Evolutionary conservation across 306 rosid species (phyloP), one percentile per base, ranked within the genome.

Genomic region (Prinsepia uniflora): DNA sequence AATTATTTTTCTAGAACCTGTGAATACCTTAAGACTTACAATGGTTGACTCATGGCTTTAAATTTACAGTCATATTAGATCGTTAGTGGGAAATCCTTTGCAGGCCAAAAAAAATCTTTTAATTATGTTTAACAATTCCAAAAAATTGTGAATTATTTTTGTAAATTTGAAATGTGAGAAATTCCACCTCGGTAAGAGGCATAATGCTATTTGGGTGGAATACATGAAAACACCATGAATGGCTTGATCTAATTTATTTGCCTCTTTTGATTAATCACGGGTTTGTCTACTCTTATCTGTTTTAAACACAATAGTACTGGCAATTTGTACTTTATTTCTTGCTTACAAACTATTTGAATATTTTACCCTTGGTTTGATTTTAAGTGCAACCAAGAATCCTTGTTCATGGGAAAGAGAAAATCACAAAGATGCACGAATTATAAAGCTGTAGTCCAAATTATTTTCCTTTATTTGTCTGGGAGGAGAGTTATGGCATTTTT

Each of bases 301-400:
- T 70, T 60, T 41, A 70, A 14, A 47, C 19, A 48, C 49, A 30
- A 17, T 39, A 7, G 15, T 43, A 66, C 53, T 66, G 77, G 64
- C 72, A 45, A 73, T 12, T 8, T 67, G 2, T 64, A 10, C 69
- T 20, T 45, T 40, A 20, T 64, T 64, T 64, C 69, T 43, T 19
- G 70, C 24, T 24, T 65, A 46, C 7, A 5, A 6, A 53, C 24
- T n/a, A 18, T 22, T 46, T 44, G 18, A 44, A 64, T 7, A 34
- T 36, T 60, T 60, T 7, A 19, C 7, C 36, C 10, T 19, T 43
- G 68, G 36, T 18, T 44, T 19, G 10, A 2, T 64, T 44, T 44
- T 45, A 10, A 43, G 55, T n/a, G 55, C 36, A 30, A 30, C 36
- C 36, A 30, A 30, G 4, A 30, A 30, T 30, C 2, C 3, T 30